These are phyloP conservation scores for Choricystis sp. DNA, from an alignment of 139 green algal species.

Conservation along the genomic window DNA sequence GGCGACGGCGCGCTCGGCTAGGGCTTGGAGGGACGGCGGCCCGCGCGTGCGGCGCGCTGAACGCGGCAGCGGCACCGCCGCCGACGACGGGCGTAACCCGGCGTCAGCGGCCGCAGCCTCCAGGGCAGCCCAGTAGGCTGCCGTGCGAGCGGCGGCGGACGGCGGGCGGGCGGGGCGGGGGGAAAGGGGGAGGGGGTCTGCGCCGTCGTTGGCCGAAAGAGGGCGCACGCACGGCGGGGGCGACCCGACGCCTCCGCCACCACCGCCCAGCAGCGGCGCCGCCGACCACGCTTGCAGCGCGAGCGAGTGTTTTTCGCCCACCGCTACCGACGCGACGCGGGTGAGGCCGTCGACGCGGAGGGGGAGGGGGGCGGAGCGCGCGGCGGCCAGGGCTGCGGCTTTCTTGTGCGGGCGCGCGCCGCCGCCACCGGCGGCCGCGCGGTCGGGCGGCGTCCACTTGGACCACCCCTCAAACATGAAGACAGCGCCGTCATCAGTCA, in stretches of 20 bases:
- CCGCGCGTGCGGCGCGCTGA: neutral
- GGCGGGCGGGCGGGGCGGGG: neutral
- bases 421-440: too few relatives aligned
- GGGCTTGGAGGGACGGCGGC: constrained; percentile 38
- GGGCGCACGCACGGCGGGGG: neutral
- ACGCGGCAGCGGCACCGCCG: neutral
- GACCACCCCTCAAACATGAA: constrained; percentile 66
- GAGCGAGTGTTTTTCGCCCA: constrained; percentile 85
- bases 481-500: constrained; percentile 55
- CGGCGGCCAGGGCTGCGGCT: neutral
- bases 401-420: too few relatives aligned
- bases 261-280: constrained; percentile 24
- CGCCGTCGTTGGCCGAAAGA: constrained; percentile 6
- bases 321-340: constrained; percentile 28
- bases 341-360: constrained; percentile 42
- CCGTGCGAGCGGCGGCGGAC: neutral
- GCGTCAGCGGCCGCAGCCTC: neutral
- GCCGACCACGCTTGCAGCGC: constrained; percentile 49
- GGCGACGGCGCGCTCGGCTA: constrained; percentile 54
- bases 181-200: neutral
- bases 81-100: neutral
- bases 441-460: constrained; percentile 21
- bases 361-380: neutral
- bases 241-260: constrained; percentile 6
- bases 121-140: neutral